Evolutionary conservation across 2,329 filamentous ascomycete genomes (phyloP), one percentile per base, ranked within the genome.

Genomic region (Pyricularia sp.): DNA sequence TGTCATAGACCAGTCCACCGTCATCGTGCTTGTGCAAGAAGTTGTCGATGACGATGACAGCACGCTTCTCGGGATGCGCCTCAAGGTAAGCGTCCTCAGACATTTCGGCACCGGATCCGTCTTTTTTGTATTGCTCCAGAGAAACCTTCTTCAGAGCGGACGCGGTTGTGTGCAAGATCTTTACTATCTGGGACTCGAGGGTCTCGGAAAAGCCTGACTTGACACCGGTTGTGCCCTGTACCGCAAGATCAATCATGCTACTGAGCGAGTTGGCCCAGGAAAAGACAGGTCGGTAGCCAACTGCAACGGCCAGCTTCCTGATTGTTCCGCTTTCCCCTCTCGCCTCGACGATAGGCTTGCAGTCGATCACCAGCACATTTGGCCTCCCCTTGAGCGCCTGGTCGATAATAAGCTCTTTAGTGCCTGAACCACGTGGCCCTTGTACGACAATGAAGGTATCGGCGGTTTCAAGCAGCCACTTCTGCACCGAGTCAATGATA

Each of bases 211-310:
- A 96, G 8, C 93, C 93, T 6, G 92, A 90, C 76, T 97, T 97
- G 66, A 96, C 90, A 13, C 93, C 93, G 24, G 93, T 96, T 13
- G 94, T 94, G 70, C 93, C 90, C 74, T 97, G 93, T 1, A 94
- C 91, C 26, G 93, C 94, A 49, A 97, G 83, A 70, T 97, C 94
- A 68, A 96, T 81, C 77, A 97, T 85, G 73, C 92, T 96, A 76
- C 90, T 96, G 69, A 97, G 85, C 71, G 87, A 96, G 75, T 97
- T 97, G 77, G 96, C 89, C 90, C 93, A 97, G 0, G 91, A 96
- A 74, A 99, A 99, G 0, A 99, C 86, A 0, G 94, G 94, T 9
- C 90, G 83, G 73, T 97, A 97, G 9, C 94, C 93, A 62, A 97
- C 93, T 68, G 93, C 86, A 1, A 81, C 78, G 0, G 93, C 94